A percentile compares a stretch with the other conserved stretches of the same genome.
These are phyloP conservation scores for Avicennia marina DNA, from an alignment of 257 asterid species.

Conservation along the genomic window DNA sequence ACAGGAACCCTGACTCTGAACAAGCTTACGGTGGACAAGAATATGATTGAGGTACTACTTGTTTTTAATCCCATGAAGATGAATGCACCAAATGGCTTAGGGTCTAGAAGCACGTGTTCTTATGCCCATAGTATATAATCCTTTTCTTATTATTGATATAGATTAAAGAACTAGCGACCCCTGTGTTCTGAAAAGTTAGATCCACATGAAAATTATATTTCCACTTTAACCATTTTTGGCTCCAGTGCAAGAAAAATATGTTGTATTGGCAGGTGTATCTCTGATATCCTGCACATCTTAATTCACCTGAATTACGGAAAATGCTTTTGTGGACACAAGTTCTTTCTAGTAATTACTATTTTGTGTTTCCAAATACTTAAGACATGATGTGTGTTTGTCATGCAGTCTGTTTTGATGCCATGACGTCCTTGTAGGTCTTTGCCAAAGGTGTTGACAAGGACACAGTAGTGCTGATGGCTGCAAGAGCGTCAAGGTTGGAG, in stretches of 20 bases:
- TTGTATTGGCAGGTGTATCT: no score
- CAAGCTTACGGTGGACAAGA: no score
- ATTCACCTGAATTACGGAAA: neutral
- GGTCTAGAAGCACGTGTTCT: neutral
- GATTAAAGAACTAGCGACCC: neutral
- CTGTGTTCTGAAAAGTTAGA: no score
- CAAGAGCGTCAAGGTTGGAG: conserved; percentile 37
- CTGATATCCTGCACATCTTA: no score
- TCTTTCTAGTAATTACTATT: neutral
- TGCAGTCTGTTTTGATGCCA: conserved; percentile 7
- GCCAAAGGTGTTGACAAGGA: conserved; percentile 29
- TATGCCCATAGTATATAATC: neutral
- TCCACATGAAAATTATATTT: no score
- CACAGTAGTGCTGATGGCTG: conserved; percentile 24
- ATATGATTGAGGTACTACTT: conserved; percentile 20
- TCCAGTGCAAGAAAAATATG: no score
- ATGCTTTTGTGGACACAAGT: no score
- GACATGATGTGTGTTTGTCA: neutral
- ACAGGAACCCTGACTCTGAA: no score
- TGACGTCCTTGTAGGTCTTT: conserved; percentile 19
- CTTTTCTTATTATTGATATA: neutral
- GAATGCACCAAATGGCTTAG: neutral
- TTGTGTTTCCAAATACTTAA: neutral
- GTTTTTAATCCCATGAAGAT: neutral
- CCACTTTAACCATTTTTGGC: no score